Base-by-base conservation (phyloP, 2,329 filamentous ascomycete genomes). In the Purpureocillium lavendulum region DNA sequence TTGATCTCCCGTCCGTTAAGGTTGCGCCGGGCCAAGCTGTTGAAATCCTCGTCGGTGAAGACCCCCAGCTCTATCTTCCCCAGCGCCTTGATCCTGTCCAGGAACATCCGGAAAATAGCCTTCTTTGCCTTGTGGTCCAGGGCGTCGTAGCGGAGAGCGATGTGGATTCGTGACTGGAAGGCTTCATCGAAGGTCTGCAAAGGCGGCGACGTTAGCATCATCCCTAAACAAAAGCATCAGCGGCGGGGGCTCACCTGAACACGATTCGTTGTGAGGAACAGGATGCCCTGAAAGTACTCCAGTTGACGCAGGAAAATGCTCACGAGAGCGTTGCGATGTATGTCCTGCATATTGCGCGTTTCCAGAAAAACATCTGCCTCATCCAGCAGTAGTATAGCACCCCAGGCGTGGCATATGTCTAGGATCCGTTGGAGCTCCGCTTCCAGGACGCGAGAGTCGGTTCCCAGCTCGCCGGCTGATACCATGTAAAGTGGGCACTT, bases 211-310 rank as follows among this genome's bases (percentile, higher is more conserved):
- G 21, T 26, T 10, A 26, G 21, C 21, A 10, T 26, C 21, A 26
- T 26, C 10, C 21, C 10, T 26, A 5, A 5, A 26, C 21, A 10
- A 5, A 26, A 6, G 6, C 10, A 26, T 26, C 21, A 26, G 10
- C 10, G 21, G 21, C 10, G 5, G 21, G 10, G 21, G 58, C 60
- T 38, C 54, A 71, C 70, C 65, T 84, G 77, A 1, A 94, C 86
- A 2, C 87, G 78, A 57, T 94, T 94, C 3, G 88, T 94, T 0
- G 88, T 95, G 18, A 95, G 62, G 66, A 95, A 94, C 4, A 94
- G 60, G 39, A 94, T 94, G 3, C 88, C 88, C 55, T 94, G 85
- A 64, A 94, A 94, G 59, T 94, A 95, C 60, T 96, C 89, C 0
- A 95, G 70, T 41, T 90, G 71, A 1, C 87, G 80, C 3, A 95